Base-by-base conservation (phyloP, 2,329 filamentous ascomycete genomes). In the Cordyceps javanica region DNA sequence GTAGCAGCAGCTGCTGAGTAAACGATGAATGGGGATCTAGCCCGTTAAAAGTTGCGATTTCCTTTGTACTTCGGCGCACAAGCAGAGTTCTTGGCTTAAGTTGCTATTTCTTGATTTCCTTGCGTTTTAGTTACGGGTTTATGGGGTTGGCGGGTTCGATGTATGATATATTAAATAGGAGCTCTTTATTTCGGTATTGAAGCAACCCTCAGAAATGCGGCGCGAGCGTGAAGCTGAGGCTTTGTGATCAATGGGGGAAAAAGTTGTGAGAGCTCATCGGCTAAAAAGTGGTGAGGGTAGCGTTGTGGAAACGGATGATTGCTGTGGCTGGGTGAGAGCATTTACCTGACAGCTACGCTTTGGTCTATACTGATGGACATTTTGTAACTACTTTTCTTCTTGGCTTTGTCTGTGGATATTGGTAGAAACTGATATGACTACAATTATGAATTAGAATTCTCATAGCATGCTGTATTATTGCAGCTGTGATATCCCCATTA, bases 141-240 rank as follows among this genome's bases (percentile, higher is more conserved):
- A 57, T 14, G 55, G 46, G 46, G 46, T 14, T 57, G 45, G 46
- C 46, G 46, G 46, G 38, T 51, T 57, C 39, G 55, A 57, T 57
- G 55, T 57, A 57, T 57, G 55, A 57, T 57, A 57, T 51, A 51
- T 51, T 39, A 57, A 50, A 57, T 57, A 39, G 39, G 46, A 51
- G 55, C 46, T 51, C 19, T 57, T 48, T 26, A 32, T 26, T 41
- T 50, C 26, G 44, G 26, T 21, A 50, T 41, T 57, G 54, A 51
- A 51, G 28, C 45, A 51, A 28, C 44, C 41, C 28, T 38, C 23
- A n/a, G 23, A 32, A 42, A 6, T 21, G 3, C 13, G 19, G 16
- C 3, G 39, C 21, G 45, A 51, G 38, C 25, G 30, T 51, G 11
- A 50, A 26, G 32, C 25, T 38, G 34, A 30, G 26, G 19, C 36